phyloP scores from a whole-genome alignment of 345 rosid genomes.

The Arabis hirsuta region DNA sequence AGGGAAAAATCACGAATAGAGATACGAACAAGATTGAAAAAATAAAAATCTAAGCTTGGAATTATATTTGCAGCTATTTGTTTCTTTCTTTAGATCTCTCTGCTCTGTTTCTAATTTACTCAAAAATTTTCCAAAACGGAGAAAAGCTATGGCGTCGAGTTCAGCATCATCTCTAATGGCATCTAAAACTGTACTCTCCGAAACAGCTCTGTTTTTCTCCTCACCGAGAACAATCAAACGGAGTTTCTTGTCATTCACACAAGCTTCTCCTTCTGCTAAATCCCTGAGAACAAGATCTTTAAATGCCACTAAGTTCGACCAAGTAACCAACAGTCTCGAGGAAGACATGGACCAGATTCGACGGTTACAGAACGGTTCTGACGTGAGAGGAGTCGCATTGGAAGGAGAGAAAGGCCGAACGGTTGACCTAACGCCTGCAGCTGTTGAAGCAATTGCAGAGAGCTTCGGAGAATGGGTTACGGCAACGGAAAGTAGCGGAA shows the following conservation, averaged over 20 bases:
- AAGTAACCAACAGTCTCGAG: conserved; percentile 47
- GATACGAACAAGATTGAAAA: conserved; percentile 25
- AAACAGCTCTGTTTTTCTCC: conserved; percentile 41
- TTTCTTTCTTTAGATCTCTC: conserved; percentile 25
- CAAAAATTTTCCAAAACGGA: background rate
- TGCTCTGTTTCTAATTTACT: conserved; percentile 22
- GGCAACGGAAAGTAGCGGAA: conserved; percentile 45
- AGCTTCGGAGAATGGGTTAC: conserved; percentile 93
- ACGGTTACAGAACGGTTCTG: conserved; percentile 89
- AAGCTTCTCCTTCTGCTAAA: conserved; percentile 24
- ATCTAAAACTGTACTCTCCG: conserved; percentile 36
- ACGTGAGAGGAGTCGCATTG: conserved; percentile 90
- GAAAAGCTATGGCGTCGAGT: conserved; percentile 31
- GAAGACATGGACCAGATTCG: conserved; percentile 81
- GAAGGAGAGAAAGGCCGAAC: conserved; percentile 80
- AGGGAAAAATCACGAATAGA: conserved; percentile 3
- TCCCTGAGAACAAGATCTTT: conserved; percentile 27
- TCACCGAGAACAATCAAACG: conserved; percentile 36
- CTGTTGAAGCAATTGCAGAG: conserved; percentile 89
- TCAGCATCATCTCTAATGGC: conserved; percentile 38
- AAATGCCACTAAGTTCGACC: conserved; percentile 45
- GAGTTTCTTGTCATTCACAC: conserved; percentile 36
- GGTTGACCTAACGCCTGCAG: conserved; percentile 77
- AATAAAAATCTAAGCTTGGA: conserved; percentile 23
- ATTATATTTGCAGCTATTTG: conserved; percentile 5